Conservation (phyloP, 2,329 filamentous ascomycete genomes). For the Aspergillus sp. region DNA sequence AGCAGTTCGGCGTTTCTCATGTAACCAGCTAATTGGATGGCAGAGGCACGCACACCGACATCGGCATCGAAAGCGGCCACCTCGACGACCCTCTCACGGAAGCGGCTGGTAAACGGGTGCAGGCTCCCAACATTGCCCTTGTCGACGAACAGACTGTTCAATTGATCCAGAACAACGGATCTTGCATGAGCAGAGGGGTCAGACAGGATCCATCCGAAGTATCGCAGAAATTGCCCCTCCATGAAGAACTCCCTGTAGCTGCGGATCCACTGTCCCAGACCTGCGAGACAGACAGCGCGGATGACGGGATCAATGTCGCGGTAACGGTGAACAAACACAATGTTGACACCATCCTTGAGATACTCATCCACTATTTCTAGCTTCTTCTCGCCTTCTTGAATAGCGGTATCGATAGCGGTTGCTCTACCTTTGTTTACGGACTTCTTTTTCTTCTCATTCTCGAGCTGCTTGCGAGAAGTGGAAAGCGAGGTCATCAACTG, state of each 20-base stretch:
- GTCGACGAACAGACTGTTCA: conserved; percentile 75
- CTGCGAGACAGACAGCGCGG: conserved; percentile 81
- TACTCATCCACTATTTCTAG: conserved; percentile 68
- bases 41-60: conserved; percentile 71
- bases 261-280: conserved; percentile 85
- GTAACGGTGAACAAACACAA: conserved; percentile 92
- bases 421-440: conserved; percentile 76
- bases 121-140: conserved; percentile 74
- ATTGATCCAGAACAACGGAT: conserved; percentile 81
- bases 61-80: conserved; percentile 89
- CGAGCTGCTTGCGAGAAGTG: conserved; percentile 73
- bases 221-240: conserved; percentile 84
- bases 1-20: conserved; percentile 82
- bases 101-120: conserved; percentile 90
- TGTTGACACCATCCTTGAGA: conserved; percentile 85
- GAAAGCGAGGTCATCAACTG: conserved; percentile 71
- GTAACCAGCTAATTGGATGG: conserved; percentile 77
- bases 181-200: conserved; percentile 73
- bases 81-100: conserved; percentile 82
- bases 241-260: conserved; percentile 84
- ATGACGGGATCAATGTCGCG: conserved; percentile 90
- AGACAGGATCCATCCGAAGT: conserved; percentile 92
- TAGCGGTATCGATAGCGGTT: conserved; percentile 68
- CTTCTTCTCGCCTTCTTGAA: conserved; percentile 68
- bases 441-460: conserved; percentile 70